A percentile compares a stretch with the other conserved stretches of the same genome.
These are phyloP conservation scores for Neurospora terricola DNA, from an alignment of 495 filamentous ascomycete genomes.

Conservation along the genomic window DNA sequence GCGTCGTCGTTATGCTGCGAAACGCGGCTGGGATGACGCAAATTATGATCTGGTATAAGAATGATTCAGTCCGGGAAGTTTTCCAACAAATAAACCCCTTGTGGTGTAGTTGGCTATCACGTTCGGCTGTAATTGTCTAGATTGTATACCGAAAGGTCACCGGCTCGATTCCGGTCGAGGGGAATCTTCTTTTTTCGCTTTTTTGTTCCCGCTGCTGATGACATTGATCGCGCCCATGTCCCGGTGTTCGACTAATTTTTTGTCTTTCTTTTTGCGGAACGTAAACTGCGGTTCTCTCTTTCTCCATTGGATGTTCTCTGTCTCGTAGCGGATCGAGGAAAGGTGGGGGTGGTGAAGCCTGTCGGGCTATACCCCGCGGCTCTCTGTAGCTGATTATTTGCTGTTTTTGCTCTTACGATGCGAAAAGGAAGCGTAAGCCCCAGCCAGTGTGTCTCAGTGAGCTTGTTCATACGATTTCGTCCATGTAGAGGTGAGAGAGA, in stretches of 20 bases:
- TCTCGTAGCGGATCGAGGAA: background rate
- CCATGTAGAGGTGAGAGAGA: background rate
- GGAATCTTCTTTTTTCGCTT: background rate
- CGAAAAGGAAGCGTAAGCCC: background rate
- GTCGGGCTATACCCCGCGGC: background rate
- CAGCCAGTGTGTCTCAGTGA: background rate
- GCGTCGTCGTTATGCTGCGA: background rate
- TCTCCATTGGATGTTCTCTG: background rate
- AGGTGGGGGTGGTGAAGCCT: background rate
- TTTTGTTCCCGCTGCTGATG: background rate
- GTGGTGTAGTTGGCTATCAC: background rate
- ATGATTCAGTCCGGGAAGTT: background rate
- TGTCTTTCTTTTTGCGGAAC: background rate
- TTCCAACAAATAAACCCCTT: background rate
- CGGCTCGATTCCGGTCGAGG: background rate
- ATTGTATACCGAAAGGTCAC: no score
- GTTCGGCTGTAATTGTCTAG: background rate
- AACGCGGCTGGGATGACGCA: background rate
- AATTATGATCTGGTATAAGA: background rate
- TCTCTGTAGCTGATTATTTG: background rate
- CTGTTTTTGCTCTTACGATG: background rate
- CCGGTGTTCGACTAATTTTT: background rate
- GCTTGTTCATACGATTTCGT: background rate
- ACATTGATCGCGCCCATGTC: background rate
- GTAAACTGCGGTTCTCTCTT: background rate